These are phyloP conservation scores for Aspergillus olivimuriae DNA, from an alignment of 495 filamentous ascomycete genomes.

Conservation along the genomic window DNA sequence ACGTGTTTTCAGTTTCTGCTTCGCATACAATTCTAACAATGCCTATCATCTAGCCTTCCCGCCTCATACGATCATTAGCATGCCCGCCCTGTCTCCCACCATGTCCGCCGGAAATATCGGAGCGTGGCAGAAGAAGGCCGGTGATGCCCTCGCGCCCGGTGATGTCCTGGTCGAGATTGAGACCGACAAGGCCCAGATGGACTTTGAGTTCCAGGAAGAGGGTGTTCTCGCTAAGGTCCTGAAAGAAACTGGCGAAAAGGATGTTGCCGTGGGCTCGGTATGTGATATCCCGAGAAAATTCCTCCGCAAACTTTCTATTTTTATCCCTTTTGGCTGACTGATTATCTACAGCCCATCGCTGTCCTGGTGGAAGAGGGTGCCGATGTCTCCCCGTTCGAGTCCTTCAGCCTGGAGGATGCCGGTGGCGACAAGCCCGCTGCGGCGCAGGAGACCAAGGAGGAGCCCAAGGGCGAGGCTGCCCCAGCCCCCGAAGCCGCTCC, in stretches of 20 bases:
- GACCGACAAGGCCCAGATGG: constrained; percentile 99
- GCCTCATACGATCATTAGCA: constrained; percentile 88
- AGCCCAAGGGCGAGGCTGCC: constrained; percentile 49
- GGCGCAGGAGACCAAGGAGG: constrained; percentile 59
- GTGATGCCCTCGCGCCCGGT: constrained; percentile 80
- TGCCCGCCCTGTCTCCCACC: constrained; percentile 96
- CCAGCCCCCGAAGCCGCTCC: constrained; percentile 54
- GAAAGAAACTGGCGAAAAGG: constrained; percentile 90
- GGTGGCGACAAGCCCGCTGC: constrained; percentile 71
- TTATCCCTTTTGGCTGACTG: constrained; percentile 6
- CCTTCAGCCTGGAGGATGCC: constrained; percentile 83
- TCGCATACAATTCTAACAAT: constrained; percentile 18
- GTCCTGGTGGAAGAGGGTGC: constrained; percentile 86
- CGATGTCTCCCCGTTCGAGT: constrained; percentile 80
- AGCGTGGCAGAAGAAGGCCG: constrained; percentile 94
- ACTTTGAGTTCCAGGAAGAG: constrained; percentile 99
- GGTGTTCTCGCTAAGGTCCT: constrained; percentile 92
- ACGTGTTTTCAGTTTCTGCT: no score
- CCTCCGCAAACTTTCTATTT: constrained; percentile 1
- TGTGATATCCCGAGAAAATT: constrained; percentile 29
- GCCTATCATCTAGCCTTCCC: constrained; percentile 62
- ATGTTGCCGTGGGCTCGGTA: constrained; percentile 91
- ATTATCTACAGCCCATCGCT: constrained; percentile 72
- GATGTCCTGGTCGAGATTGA: constrained; percentile 99
- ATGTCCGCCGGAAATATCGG: constrained; percentile 98